phyloP scores from a whole-genome alignment of 805 yeast genomes.

The Wickerhamiella nectarea region DNA sequence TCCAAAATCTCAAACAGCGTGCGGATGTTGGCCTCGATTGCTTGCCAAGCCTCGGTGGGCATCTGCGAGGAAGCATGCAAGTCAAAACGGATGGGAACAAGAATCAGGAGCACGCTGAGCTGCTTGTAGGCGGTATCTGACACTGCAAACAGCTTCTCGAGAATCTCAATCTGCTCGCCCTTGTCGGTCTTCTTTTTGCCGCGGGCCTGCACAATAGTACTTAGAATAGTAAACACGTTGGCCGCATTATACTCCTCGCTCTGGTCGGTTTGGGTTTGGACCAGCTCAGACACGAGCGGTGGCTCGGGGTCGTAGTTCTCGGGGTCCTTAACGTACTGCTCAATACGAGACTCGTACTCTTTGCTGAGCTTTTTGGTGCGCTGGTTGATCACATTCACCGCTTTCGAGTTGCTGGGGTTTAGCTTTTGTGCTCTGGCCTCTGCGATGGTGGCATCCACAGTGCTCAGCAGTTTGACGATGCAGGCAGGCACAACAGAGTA shows the following conservation, averaged over 20 bases:
- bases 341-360: conserved; percentile 50
- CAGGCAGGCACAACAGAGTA: conserved; percentile 57
- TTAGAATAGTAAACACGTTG: conserved; percentile 57
- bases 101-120: conserved; percentile 62
- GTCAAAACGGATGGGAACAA: conserved; percentile 83
- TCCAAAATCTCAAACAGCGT: conserved; percentile 58
- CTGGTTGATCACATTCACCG: conserved; percentile 77
- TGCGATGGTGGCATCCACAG: conserved; percentile 53
- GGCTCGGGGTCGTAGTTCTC: conserved; percentile 40
- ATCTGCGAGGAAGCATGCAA: conserved; percentile 53
- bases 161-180: conserved; percentile 54
- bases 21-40: conserved; percentile 47
- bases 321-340: conserved; percentile 51
- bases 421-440: conserved; percentile 50
- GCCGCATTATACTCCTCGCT: conserved; percentile 25
- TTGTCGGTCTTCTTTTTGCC: conserved; percentile 92
- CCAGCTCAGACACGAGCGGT: conserved; percentile 1
- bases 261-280: conserved; percentile 24
- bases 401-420: conserved; percentile 70
- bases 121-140: conserved; percentile 57
- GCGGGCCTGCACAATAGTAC: conserved; percentile 69
- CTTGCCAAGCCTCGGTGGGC: conserved; percentile 72
- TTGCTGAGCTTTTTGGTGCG: conserved; percentile 69
- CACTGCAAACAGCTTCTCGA: conserved; percentile 44
- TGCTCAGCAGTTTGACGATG: conserved; percentile 54